A percentile compares a stretch with the other conserved stretches of the same genome.
These are phyloP conservation scores for Phytopythium helicoides DNA, from an alignment of 352 stramenopile species.

Conservation along the genomic window DNA sequence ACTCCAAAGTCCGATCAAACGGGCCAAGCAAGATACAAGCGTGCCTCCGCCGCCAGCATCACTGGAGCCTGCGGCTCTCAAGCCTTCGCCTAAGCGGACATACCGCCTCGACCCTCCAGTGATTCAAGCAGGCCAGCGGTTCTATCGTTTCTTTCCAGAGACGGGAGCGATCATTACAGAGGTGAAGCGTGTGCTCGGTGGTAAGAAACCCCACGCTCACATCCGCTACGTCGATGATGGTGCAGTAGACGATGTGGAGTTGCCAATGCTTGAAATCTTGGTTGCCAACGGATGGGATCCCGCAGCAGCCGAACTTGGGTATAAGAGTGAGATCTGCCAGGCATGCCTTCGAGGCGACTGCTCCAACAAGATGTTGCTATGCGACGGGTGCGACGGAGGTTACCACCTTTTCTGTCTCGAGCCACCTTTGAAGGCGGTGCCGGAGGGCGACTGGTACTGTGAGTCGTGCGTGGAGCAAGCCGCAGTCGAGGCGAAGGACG, in stretches of 20 bases:
- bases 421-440: constrained; percentile 48
- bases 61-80: constrained; percentile 46
- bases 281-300: constrained; percentile 79
- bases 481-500: constrained; percentile 6
- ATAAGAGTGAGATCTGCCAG: constrained; percentile 82
- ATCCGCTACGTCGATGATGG: constrained; percentile 66
- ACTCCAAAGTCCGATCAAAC: constrained; percentile 6
- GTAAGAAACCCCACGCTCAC: constrained; percentile 75
- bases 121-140: constrained; percentile 62
- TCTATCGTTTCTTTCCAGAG: constrained; percentile 72
- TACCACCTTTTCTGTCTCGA: constrained; percentile 83
- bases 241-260: constrained; percentile 51
- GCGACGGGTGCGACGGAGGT: constrained; percentile 77
- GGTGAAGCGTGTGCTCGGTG: constrained; percentile 70
- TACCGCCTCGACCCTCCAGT: constrained; percentile 44
- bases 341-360: constrained; percentile 82
- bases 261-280: constrained; percentile 72
- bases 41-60: constrained; percentile 2
- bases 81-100: constrained; percentile 49
- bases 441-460: constrained; percentile 81
- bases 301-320: constrained; percentile 68
- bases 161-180: constrained; percentile 53
- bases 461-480: constrained; percentile 62
- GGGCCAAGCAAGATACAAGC: neutral
- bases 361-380: constrained; percentile 77